Base-by-base conservation (phyloP, 1,139 yeast genomes). In the Debaryomyces coudertii region DNA sequence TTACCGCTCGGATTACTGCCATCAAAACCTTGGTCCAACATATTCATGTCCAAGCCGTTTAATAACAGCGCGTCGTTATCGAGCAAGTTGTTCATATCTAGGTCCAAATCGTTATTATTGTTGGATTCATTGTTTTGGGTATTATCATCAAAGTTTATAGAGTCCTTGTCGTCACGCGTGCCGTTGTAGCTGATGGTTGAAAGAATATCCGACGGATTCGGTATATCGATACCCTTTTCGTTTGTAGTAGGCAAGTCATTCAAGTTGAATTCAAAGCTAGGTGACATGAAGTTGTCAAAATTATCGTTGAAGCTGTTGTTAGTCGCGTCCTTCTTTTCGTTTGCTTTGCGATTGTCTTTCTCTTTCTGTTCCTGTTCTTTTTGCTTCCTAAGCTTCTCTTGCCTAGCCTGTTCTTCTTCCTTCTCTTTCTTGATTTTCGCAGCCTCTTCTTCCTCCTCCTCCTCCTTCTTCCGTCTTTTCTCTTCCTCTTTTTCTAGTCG, bases 61-160 rank as follows among this genome's bases (percentile, higher is more conserved):
- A 75, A 56, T 9, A 73, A 60, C 70, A 70, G 73, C 53, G 73
- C 76, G 48, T 71, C 76, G 47, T 67, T 73, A 2, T 72, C 77
- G 31, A 74, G 56, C 36, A 74, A 56, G 43, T 71, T 72, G 49
- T 73, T 71, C 68, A 73, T 69, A 47, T 72, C 76, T 36, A 70
- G 52, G 47, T 71, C 77, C 53, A 63, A 53, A 23, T 62, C 63
- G 18, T 49, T 45, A 20, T 42, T 47, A n/a, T 46, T 50, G 28
- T 40, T 51, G 24, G 48, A 47, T 8, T 48, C 50, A 36, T 46
- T 47, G 41, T 48, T 49, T 7, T 46, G 45, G 35, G 45, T 50
- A 27, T 43, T 46, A 7, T 40, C 44, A 8, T 44, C 49, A 8
- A 14, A 22, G 14, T 23, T 20, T 11, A 7, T 15, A 3, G 34